These are phyloP conservation scores for Verticillium isaacii DNA, from an alignment of 2,329 filamentous ascomycete genomes.

Conservation along the genomic window DNA sequence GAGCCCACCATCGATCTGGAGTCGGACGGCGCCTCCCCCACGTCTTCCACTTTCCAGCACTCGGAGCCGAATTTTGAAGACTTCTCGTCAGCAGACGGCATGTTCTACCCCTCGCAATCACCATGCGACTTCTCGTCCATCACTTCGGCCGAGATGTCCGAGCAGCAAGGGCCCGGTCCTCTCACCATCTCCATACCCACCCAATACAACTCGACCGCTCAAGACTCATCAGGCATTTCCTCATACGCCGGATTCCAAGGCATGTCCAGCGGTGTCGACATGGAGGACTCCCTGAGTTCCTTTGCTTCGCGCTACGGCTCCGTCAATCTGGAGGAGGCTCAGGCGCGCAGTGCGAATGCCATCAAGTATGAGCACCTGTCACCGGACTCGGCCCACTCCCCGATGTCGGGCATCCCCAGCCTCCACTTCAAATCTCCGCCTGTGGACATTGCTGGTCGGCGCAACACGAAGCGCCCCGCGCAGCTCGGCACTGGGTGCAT, in stretches of 20 bases:
- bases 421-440: constrained; percentile 42
- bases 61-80: constrained; percentile 6
- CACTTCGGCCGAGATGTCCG: not conserved
- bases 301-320: not conserved
- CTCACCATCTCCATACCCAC: constrained; percentile 11
- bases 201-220: not conserved
- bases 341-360: not conserved
- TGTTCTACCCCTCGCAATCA: constrained; percentile 7
- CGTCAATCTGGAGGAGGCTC: not conserved
- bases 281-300: not conserved
- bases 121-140: constrained; percentile 11
- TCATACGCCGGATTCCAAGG: constrained; percentile 8
- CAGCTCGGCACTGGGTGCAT: constrained; percentile 41
- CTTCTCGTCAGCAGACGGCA: constrained; percentile 2
- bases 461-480: constrained; percentile 44
- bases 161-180: constrained; percentile 3
- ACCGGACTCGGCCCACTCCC: constrained; percentile 22
- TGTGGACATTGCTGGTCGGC: constrained; percentile 49
- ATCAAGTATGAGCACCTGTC: constrained; percentile 20
- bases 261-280: constrained; percentile 4
- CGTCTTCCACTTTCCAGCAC: constrained; percentile 6
- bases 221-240: not conserved
- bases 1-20: constrained; percentile 2
- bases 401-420: constrained; percentile 19
- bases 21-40: constrained; percentile 10